Percentiles rank a stretch among this genome's conserved stretches.
Conservation (phyloP, 331 rosid species). For the Prunus yedoensis region DNA sequence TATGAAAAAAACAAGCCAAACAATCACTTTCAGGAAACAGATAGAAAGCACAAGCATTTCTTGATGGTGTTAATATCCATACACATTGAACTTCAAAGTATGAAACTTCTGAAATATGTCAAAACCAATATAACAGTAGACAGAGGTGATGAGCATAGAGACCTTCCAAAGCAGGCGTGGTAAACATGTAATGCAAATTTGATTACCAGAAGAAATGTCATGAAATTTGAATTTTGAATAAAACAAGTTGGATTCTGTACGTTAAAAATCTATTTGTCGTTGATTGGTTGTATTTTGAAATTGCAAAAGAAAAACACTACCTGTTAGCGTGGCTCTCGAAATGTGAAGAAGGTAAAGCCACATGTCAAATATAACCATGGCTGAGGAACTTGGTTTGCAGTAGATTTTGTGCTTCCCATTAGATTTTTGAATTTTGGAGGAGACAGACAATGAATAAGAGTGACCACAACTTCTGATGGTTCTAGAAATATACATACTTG, state of each 20-base stretch:
- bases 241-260: not conserved
- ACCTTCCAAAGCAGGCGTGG: not conserved
- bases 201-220: not conserved
- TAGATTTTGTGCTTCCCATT: not conserved
- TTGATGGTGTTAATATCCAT: not conserved
- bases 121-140: not conserved
- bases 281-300: not conserved
- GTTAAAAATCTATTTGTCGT: not conserved
- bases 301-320: not conserved
- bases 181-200: not conserved
- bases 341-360: not conserved
- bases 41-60: too few species aligned
- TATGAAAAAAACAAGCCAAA: not conserved
- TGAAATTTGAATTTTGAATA: slow-evolving; percentile 15
- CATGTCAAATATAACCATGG: not conserved
- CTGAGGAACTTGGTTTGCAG: not conserved
- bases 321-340: not conserved
- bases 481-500: not conserved
- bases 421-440: not conserved
- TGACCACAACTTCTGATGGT: not conserved
- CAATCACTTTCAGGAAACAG: not conserved
- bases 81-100: not conserved
- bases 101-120: not conserved
- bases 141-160: not conserved
- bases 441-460: not conserved